Base-by-base conservation (phyloP, 108 stramenopile genomes). In the Nitzschia sp. region DNA sequence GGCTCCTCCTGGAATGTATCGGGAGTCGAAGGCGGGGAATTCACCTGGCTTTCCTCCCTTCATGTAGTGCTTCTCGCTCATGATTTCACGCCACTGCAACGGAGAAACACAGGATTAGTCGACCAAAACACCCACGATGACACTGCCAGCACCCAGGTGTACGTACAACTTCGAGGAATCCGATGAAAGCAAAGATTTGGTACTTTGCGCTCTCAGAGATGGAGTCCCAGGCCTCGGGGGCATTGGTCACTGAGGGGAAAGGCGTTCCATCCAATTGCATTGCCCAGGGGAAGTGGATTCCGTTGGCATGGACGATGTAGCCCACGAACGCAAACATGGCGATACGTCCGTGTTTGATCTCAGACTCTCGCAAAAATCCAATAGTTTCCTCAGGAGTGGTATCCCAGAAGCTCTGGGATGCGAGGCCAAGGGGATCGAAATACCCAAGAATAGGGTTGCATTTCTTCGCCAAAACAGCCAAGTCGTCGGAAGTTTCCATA, bases 121-220 rank as follows among this genome's bases (percentile, higher is more conserved):
- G 11, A 51, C 17, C 19, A 51, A 51, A 51, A 51, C 5, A 51
- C 8, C 21, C 21, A 21, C 49, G n/a, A 51, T 3, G 19, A 60
- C 17, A n/a, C n/a, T n/a, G n/a, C n/a, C n/a, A n/a, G n/a, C n/a
- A n/a, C n/a, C n/a, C n/a, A n/a, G n/a, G n/a, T 69, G 69, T 79
- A 61, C 70, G 45, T 71, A 71, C 86, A 76, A 85, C 81, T 73
- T 92, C 91, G 26, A 92, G 71, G 81, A 92, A 89, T 33, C 91
- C 91, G 59, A 92, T 66, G 74, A 92, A 89, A 36, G 79, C 76
- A 69, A 92, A 82, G 80, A 92, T 92, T 77, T 92, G 91, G 82
- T 86, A 88, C 85, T 87, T 92, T 70, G 88, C 84, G 15, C 79
- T 75, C 64, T 82, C 86, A n/a, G 86, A 76, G 18, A 92, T 74